Percentiles rank a stretch among this genome's conserved stretches.
phyloP scores from a whole-genome alignment of 2,329 filamentous ascomycete genomes.

The Dactylellina leptospora region DNA sequence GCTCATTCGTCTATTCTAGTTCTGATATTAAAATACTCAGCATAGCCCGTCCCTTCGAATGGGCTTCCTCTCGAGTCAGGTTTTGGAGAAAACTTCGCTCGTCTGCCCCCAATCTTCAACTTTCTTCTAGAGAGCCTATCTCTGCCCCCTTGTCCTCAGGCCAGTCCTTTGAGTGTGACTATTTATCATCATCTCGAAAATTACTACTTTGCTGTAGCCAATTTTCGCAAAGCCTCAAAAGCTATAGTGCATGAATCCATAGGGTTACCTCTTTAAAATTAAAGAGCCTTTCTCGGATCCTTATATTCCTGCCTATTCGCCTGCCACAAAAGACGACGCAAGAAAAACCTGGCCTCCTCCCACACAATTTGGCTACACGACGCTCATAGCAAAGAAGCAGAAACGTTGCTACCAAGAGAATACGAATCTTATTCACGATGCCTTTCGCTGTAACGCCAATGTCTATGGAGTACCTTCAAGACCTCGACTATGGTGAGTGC shows the following conservation, averaged over 20 bases:
- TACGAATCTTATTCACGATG: conserved; percentile 21
- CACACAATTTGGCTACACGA: conserved; percentile 6
- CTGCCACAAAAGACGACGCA: conserved; percentile 28
- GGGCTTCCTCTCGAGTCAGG: conserved; percentile 43
- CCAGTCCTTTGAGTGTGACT: conserved; percentile 45
- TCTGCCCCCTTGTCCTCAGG: conserved; percentile 23
- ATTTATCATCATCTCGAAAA: conserved; percentile 22
- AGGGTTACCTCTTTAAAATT: conserved; percentile 7
- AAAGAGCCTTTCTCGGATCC: conserved; percentile 27
- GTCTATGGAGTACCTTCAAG: conserved; percentile 51
- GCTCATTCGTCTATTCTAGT: conserved; percentile 51
- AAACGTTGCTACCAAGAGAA: neutral
- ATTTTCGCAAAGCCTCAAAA: conserved; percentile 28
- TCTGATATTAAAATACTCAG: conserved; percentile 51
- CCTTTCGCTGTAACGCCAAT: conserved; percentile 52
- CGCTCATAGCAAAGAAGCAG: conserved; percentile 5
- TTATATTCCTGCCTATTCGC: conserved; percentile 25
- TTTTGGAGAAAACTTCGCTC: conserved; percentile 51
- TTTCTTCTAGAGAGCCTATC: conserved; percentile 29
- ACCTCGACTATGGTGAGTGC: conserved; percentile 51
- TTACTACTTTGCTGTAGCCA: conserved; percentile 51
- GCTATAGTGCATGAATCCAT: conserved; percentile 28
- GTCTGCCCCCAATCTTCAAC: conserved; percentile 39
- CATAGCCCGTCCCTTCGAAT: conserved; percentile 35
- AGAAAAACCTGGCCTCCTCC: conserved; percentile 21